phyloP scores from a whole-genome alignment of 495 filamentous ascomycete genomes.

The Achaetomiella virescens region DNA sequence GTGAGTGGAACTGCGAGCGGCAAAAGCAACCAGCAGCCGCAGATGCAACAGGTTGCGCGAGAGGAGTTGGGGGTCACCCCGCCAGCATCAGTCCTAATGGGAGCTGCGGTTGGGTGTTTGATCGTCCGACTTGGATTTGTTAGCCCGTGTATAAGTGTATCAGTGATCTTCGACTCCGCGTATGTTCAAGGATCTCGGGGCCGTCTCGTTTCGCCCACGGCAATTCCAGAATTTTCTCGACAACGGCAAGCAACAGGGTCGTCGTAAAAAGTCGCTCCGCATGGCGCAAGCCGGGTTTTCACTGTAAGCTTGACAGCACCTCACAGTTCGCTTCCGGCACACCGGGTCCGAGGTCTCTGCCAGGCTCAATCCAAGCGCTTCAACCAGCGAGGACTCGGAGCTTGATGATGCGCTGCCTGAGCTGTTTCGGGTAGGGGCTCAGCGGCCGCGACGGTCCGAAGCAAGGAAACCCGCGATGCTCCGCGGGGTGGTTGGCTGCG shows the following conservation, averaged over 20 bases:
- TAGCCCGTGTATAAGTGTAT: not conserved
- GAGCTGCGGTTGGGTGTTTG: not conserved
- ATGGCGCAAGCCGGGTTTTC: not conserved
- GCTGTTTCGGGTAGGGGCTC: constrained; percentile 1
- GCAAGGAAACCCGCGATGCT: not conserved
- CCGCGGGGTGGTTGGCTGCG: constrained; percentile 6
- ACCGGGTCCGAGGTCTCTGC: not conserved
- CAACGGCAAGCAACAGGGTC: not conserved
- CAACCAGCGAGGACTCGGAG: not conserved
- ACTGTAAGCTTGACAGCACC: not conserved
- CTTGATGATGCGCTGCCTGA: not conserved
- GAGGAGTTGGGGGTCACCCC: not conserved
- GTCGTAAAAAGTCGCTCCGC: not conserved
- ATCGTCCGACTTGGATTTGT: not conserved
- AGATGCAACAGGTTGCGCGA: not conserved
- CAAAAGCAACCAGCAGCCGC: not conserved
- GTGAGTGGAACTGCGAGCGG: not conserved
- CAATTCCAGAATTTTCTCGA: not conserved
- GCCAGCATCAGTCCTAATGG: not conserved
- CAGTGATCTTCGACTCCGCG: not conserved
- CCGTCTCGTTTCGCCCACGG: not conserved
- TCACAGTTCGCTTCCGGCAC: not conserved
- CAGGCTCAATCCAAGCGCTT: not conserved
- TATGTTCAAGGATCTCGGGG: not conserved
- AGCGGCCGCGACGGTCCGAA: constrained; percentile 7